Evolutionary conservation across 169 alveolate genomes (phyloP).

Genomic region (Plasmodium fragile): DNA sequence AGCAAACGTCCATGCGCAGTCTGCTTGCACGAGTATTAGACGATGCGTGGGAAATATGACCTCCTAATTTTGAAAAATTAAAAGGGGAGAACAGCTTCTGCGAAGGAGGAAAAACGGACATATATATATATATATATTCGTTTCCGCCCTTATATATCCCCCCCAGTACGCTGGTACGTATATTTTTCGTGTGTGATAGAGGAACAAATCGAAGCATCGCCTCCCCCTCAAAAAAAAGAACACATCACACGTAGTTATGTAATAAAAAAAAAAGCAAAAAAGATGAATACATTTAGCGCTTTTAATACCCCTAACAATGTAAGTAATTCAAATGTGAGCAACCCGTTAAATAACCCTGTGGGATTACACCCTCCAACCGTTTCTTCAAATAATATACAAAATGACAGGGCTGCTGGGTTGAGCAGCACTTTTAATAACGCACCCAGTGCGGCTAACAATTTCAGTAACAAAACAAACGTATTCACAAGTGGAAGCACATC

Average conservation of each 20-base stretch:
- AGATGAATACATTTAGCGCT: constrained; percentile 16
- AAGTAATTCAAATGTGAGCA: constrained; percentile 9
- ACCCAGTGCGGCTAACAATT: background rate
- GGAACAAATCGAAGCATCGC: background rate
- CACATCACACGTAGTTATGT: background rate
- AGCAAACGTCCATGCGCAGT: background rate
- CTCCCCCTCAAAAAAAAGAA: background rate
- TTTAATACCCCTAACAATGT: background rate
- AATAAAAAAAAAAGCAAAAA: constrained; percentile 13
- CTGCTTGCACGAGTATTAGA: background rate
- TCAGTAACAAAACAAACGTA: background rate
- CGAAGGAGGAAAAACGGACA: background rate
- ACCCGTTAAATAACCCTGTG: background rate
- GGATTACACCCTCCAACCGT: background rate
- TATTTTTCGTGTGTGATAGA: background rate
- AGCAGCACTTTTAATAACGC: constrained; percentile 13
- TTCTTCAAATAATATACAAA: constrained; percentile 26
- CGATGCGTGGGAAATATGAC: background rate
- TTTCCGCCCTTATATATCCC: background rate
- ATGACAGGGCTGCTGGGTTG: background rate
- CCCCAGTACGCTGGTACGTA: background rate
- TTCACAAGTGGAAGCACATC: background rate
- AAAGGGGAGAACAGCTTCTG: background rate
- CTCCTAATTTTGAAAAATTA: background rate
- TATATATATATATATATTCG: background rate